A percentile compares a stretch with the other conserved stretches of the same genome.
Conservation (phyloP, 2,329 filamentous ascomycete genomes). For the Fusarium caatingaense region DNA sequence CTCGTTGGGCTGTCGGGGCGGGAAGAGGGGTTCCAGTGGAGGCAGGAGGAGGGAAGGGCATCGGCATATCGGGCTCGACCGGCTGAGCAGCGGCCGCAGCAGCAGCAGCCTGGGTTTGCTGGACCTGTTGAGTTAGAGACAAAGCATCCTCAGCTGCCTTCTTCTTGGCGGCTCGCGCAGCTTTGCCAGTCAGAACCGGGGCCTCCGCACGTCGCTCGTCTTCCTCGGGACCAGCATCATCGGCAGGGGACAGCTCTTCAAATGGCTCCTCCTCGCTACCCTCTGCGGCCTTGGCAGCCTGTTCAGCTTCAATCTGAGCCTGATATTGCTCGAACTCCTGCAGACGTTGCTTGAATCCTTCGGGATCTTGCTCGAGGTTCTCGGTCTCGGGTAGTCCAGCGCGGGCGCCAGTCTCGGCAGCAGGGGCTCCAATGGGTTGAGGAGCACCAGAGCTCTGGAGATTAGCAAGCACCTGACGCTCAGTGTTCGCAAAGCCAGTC, state of each 20-base stretch:
- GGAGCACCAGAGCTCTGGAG: conserved; percentile 47
- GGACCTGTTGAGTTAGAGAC: conserved; percentile 85
- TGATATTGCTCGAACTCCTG: conserved; percentile 85
- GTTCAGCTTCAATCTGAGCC: conserved; percentile 74
- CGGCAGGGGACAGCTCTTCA: conserved; percentile 30
- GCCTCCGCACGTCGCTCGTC: conserved; percentile 27
- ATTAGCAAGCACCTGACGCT: conserved; percentile 65
- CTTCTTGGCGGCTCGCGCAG: conserved; percentile 48
- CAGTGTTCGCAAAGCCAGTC: conserved; percentile 68
- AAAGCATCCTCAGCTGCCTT: conserved; percentile 57
- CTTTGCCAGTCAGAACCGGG: conserved; percentile 39
- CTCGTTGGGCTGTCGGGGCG: conserved; percentile 88
- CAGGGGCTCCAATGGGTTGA: conserved; percentile 54
- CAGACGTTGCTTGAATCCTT: conserved; percentile 77
- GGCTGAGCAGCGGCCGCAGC: conserved; percentile 56
- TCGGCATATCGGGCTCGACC: conserved; percentile 72
- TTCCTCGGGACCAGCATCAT: conserved; percentile 21
- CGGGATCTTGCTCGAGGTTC: conserved; percentile 64
- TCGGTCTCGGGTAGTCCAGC: conserved; percentile 62
- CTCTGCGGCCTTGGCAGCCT: conserved; percentile 50
- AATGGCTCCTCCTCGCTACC: conserved; percentile 50
- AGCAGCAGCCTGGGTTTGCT: conserved; percentile 72
- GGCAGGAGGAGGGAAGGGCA: conserved; percentile 72
- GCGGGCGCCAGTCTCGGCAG: conserved; percentile 52
- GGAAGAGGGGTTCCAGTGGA: conserved; percentile 85